Percentiles rank a stretch among this genome's conserved stretches.
Evolutionary conservation across 176 grass and related monocot species (phyloP).

Genomic region (Cenchrus americanus): DNA sequence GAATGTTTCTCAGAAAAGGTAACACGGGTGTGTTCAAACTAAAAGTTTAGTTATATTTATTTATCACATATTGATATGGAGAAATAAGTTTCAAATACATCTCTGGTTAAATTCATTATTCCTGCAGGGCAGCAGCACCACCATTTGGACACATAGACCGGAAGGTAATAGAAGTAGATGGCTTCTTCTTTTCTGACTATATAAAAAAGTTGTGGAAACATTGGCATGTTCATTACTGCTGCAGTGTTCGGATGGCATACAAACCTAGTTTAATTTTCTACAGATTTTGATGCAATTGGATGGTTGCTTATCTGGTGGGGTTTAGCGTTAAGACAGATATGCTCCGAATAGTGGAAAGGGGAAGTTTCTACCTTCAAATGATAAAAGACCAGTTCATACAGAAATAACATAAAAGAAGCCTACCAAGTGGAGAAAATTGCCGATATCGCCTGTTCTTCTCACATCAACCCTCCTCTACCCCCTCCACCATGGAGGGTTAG

Average conservation of each 20-base stretch:
- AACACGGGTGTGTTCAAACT: not conserved
- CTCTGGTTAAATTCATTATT: not conserved
- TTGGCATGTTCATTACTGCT: not conserved
- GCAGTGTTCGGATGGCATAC: constrained; percentile 8
- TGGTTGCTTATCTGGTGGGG: constrained; percentile 11
- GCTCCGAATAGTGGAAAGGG: not conserved
- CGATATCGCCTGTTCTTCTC: constrained; percentile 72
- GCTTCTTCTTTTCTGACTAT: too few relatives aligned
- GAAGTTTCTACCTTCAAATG: constrained; percentile 40
- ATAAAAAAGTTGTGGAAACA: constrained; percentile 15
- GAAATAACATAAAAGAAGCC: constrained; percentile 61
- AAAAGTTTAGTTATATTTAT: constrained; percentile 15
- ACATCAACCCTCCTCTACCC: constrained; percentile 78
- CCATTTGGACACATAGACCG: not conserved
- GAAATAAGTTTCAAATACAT: not conserved
- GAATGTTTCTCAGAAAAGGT: not conserved
- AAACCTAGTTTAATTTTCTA: constrained; percentile 1
- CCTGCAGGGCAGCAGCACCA: not conserved
- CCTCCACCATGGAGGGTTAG: constrained; percentile 63
- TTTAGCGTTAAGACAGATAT: constrained; percentile 29
- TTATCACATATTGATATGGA: not conserved
- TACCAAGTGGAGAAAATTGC: constrained; percentile 67
- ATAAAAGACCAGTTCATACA: constrained; percentile 53
- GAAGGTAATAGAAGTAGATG: not conserved
- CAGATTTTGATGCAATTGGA: constrained; percentile 18